phyloP scores from a whole-genome alignment of 768 basidiomycete genomes.

The Daedaleopsis sinensis region DNA sequence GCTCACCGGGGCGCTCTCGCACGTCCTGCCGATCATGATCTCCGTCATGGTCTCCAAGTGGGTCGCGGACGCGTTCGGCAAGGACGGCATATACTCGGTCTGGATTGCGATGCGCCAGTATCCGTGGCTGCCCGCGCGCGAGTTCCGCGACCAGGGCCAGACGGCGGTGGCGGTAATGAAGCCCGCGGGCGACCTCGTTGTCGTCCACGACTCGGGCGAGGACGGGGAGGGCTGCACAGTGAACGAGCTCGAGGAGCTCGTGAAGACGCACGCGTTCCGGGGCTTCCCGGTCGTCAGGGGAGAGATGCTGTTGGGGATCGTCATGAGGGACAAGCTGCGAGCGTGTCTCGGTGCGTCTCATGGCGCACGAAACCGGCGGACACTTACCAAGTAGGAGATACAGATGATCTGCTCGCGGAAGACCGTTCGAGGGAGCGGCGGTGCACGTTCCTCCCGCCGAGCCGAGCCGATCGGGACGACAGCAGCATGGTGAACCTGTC shows the following conservation, averaged over 20 bases:
- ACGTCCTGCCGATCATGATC: slow-evolving; percentile 84
- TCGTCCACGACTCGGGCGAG: slow-evolving; percentile 45
- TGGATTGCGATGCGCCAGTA: slow-evolving; percentile 76
- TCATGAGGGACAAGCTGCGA: slow-evolving; percentile 56
- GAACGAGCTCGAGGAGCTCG: slow-evolving; percentile 49
- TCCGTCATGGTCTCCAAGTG: slow-evolving; percentile 78
- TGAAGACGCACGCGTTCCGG: slow-evolving; percentile 50
- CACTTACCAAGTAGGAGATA: background rate
- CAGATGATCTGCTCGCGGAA: slow-evolving; percentile 30
- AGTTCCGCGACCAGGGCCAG: slow-evolving; percentile 67
- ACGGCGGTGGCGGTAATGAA: slow-evolving; percentile 66
- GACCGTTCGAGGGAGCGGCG: slow-evolving; percentile 18
- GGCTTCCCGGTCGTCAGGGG: slow-evolving; percentile 68
- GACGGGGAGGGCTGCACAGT: slow-evolving; percentile 40
- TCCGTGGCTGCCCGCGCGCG: slow-evolving; percentile 68
- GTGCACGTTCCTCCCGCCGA: slow-evolving; percentile 25
- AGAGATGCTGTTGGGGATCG: slow-evolving; percentile 59
- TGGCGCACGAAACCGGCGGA: too few relatives aligned
- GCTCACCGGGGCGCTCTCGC: slow-evolving; percentile 79
- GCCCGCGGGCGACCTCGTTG: slow-evolving; percentile 49
- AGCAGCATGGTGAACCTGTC: slow-evolving; percentile 35
- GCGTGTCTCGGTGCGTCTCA: slow-evolving; percentile 35
- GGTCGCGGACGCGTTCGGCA: slow-evolving; percentile 72
- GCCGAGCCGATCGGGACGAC: slow-evolving; percentile 4
- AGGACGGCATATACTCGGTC: slow-evolving; percentile 69